Evolutionary conservation across 2,329 filamentous ascomycete genomes (phyloP), one percentile per base, ranked within the genome.

Genomic region (Xylaria sp.): DNA sequence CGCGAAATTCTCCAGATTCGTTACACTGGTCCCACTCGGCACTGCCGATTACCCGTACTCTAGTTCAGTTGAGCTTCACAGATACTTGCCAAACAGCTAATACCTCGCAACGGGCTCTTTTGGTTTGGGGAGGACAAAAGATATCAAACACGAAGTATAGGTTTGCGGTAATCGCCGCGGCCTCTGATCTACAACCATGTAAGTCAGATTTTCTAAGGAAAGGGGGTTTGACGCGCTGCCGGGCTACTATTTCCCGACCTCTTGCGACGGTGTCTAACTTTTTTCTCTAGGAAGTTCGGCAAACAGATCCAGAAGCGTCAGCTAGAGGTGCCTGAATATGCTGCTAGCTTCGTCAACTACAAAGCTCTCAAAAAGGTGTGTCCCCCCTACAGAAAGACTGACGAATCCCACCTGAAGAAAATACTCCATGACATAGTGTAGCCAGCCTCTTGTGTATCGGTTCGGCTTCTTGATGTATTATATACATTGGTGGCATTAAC

Each of bases 231-330:
- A 15, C 55, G 56, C 55, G 8, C 53, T 59, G 43, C 38, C 58
- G 37, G 46, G 31, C n/a, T 15, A 51, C 33, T 6, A 21, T 60
- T 6, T 9, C 3, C 28, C 23, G 28, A 47, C 2, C 11, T 35
- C 9, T 37, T 43, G 12, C 3, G 9, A 19, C 28, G 43, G 17
- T 42, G 33, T n/a, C 57, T 65, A 50, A 66, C 55, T n/a, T 11
- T 11, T 60, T 55, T 62, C 67, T 50, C 54, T 73, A 99, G 94
- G 95, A 99, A 99, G 87, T 99, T 99, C 83, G 95, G 95, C 79
- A 99, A 99, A 84, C 92, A 97, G 78, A 97, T 99, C 71, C 95
- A 98, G 83, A 97, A 97, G 84, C 90, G 94, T 77, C 95, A 99
- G 85, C 92, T 99, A 74, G 95, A 99, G 78, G 94, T 99, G 64